Conservation (phyloP, 805 yeast genomes). For the Ogataea polymorpha region DNA sequence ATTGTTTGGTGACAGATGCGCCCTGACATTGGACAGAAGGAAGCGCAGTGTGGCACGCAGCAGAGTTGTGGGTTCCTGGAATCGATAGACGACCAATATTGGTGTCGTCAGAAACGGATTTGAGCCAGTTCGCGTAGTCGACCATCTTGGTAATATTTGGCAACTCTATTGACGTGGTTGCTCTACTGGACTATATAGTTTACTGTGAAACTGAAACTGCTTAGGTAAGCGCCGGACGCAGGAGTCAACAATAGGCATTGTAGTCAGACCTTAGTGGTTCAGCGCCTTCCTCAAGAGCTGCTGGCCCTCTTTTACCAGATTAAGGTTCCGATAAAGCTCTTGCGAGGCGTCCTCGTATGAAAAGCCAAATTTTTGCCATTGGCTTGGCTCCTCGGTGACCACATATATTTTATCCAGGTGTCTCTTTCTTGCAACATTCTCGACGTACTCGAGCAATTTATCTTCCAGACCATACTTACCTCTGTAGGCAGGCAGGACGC, state of each 20-base stretch:
- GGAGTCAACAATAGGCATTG: background rate
- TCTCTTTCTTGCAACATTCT: constrained; percentile 49
- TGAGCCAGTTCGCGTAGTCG: constrained; percentile 45
- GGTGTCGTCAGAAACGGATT: constrained; percentile 48
- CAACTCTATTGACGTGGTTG: background rate
- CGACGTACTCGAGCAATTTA: constrained; percentile 52
- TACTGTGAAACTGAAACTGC: background rate
- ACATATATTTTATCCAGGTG: constrained; percentile 49
- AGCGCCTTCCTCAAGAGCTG: constrained; percentile 1
- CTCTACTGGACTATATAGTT: too few relatives aligned
- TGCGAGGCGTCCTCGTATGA: constrained; percentile 14
- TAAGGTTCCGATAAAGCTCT: constrained; percentile 24
- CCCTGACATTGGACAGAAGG: constrained; percentile 81
- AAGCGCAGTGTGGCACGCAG: constrained; percentile 64
- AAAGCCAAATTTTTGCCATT: constrained; percentile 20
- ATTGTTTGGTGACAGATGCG: constrained; percentile 54
- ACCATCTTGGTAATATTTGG: constrained; percentile 16
- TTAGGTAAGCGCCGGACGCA: background rate
- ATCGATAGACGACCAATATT: constrained; percentile 53
- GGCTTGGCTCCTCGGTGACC: constrained; percentile 7
- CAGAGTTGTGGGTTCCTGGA: constrained; percentile 86
- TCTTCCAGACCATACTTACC: constrained; percentile 60
- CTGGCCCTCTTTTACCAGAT: constrained; percentile 9
- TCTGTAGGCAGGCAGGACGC: constrained; percentile 57
- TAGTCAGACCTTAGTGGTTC: background rate